phyloP scores from a whole-genome alignment of 1,284 basidiomycete genomes.

The Fomitopsis pinicola region DNA sequence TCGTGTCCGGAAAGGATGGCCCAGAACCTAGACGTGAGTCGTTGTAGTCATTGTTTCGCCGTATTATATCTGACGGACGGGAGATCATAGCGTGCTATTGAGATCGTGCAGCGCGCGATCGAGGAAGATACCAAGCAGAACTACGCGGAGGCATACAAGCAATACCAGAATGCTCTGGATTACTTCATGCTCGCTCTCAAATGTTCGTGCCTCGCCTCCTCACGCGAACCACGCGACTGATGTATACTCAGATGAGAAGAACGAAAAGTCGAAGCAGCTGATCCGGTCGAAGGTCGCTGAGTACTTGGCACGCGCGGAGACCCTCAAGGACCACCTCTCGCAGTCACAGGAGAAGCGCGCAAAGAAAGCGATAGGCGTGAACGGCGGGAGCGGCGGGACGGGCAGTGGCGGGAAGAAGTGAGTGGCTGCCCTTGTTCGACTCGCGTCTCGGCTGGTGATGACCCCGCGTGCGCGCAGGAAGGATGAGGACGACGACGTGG shows the following conservation, averaged over 20 bases:
- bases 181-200: slow-evolving; percentile 95
- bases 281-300: slow-evolving; percentile 91
- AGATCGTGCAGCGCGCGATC: slow-evolving; percentile 93
- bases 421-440: slow-evolving; percentile 24
- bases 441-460: not conserved
- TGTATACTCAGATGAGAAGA: slow-evolving; percentile 80
- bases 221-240: not conserved
- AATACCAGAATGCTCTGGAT: slow-evolving; percentile 92
- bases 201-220: slow-evolving; percentile 41
- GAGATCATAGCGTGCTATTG: slow-evolving; percentile 82
- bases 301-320: slow-evolving; percentile 91
- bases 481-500: slow-evolving; percentile 76
- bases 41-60: not conserved
- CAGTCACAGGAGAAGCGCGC: slow-evolving; percentile 65
- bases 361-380: slow-evolving; percentile 76
- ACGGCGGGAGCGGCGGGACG: slow-evolving; percentile 60
- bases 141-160: slow-evolving; percentile 92
- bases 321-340: slow-evolving; percentile 81
- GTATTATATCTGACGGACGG: not conserved
- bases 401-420: slow-evolving; percentile 68
- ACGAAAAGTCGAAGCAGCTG: slow-evolving; percentile 86
- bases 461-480: slow-evolving; percentile 36
- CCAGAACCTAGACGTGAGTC: slow-evolving; percentile 33
- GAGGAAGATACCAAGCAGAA: slow-evolving; percentile 94
- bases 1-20: slow-evolving; percentile 23